These are phyloP conservation scores for Rubia tinctorum DNA, from an alignment of 305 asterid species.

Conservation along the genomic window DNA sequence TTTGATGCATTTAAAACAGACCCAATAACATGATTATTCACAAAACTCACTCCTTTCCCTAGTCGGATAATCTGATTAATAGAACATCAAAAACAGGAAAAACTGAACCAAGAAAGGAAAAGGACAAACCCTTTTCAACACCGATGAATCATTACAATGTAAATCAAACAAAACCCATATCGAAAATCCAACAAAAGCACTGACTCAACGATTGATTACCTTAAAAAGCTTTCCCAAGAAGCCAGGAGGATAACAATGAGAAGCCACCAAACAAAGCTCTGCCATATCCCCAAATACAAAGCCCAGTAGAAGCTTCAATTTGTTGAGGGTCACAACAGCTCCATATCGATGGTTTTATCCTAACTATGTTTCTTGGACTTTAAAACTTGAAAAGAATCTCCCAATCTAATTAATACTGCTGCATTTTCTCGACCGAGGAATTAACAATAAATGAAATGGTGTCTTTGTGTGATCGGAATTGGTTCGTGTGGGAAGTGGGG, in stretches of 20 bases:
- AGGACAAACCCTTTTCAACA: background rate
- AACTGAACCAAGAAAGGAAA: background rate
- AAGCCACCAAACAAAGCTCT: slow-evolving; percentile 73
- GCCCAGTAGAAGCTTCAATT: slow-evolving; percentile 20
- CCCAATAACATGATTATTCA: background rate
- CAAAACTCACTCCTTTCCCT: background rate
- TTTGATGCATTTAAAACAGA: background rate
- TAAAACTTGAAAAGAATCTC: slow-evolving; percentile 29
- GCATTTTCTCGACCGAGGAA: background rate
- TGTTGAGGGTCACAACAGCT: slow-evolving; percentile 25
- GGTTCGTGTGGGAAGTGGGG: background rate
- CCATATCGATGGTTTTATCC: slow-evolving; percentile 30
- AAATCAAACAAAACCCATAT: background rate
- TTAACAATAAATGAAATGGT: background rate
- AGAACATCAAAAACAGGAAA: background rate
- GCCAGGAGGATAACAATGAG: slow-evolving; percentile 59
- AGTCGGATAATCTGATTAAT: background rate
- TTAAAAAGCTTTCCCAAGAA: slow-evolving; percentile 32
- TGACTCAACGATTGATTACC: slow-evolving; percentile 27
- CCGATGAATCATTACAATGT: too few species aligned
- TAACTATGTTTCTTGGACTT: slow-evolving; percentile 27
- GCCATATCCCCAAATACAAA: slow-evolving; percentile 38
- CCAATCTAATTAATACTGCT: slow-evolving; percentile 11
- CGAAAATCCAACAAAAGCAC: background rate
- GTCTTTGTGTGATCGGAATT: slow-evolving; percentile 13